Base-by-base conservation (phyloP, 352 stramenopile genomes). In the Globisporangium nodosum region DNA sequence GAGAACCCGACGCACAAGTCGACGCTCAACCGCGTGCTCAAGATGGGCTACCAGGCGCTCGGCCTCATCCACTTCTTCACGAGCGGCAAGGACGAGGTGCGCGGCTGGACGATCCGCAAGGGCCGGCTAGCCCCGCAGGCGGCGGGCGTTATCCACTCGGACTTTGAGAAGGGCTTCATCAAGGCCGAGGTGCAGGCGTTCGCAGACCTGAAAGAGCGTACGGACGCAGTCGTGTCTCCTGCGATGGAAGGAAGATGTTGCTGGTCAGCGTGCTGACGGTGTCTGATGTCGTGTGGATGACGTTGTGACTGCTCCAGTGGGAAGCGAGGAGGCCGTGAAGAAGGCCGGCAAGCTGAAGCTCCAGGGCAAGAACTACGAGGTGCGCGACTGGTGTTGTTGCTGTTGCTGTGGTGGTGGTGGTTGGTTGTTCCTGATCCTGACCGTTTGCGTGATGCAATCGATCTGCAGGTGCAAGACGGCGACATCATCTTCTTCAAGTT, bases 131-230 rank as follows among this genome's bases (percentile, higher is more conserved):
- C 97, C 78, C 97, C 96, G 11, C 96, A 99, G 74, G 97, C 97
- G 53, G 97, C 97, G 45, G 97, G 97, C 70, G 94, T 98, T 11
- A 99, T 99, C 81, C 97, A 99, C 81, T 96, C 92, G 43, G 97
- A 99, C 76, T 99, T 99, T 65, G 97, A 99, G 83, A 94, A 98
- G 73, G 97, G 97, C 56, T 99, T 99, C 74, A 99, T 99, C 71
- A 97, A 92, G 72, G 95, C 95, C 31, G 87, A 96, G 81, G 84
- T 93, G 9, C 82, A 92, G 71, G 66, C 83, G 12, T 96, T 94
- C 60, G 82, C 82, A n/a, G 86, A 95, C 68, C 61, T 95, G 59
- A 95, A 95, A 85, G 86, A 95, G 60, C 63, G 85, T 92, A 86
- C 57, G 85, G 88, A 58, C 64, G 30, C n/a, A 20, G 39, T 21